Evolutionary conservation across 306 rosid species (phyloP), one percentile per base, ranked within the genome.

Genomic region (Phaseolus lunatus): DNA sequence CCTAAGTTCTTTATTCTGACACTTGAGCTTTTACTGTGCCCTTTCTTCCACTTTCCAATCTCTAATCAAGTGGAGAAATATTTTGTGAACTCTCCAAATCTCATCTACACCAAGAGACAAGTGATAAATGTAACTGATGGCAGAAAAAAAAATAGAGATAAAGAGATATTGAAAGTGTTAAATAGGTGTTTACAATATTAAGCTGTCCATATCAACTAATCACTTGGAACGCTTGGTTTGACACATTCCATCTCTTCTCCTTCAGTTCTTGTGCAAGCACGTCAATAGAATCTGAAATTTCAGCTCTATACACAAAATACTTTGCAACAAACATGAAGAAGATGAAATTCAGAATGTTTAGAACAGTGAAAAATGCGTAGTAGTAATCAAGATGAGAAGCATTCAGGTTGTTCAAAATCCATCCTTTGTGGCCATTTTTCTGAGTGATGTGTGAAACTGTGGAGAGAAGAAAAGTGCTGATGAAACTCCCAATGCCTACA

Each of bases 321-420:
- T 78, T 89, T 4, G 72, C 10, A 0, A 70, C 88, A 13, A 83
- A 13, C 59, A 88, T 11, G 50, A 85, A 88, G 86, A 90, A 75
- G 73, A 90, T 16, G 52, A 86, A 83, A 86, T 92, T 92, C 33
- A 92, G 41, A 15, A 80, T 24, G 81, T 81, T 81, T 22, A 88
- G 33, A 14, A 48, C 43, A 0, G 88, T 85, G 18, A 90, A 62
- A 74, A 92, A 76, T 16, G 84, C 84, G 1, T 90, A 90, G 43
- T 84, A 90, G 49, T 90, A 86, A 72, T 88, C 89, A 39, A 90
- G 72, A 85, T 78, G 97, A 33, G 92, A 90, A 41, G 71, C 81
- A 59, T 92, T 92, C 4, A 89, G 57, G 81, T 92, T 88, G 65
- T 90, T 85, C 90, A 85, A 72, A 76, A 90, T 72, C 93, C 97